These are phyloP conservation scores for Meripilus lineatus DNA, from an alignment of 1,284 basidiomycete genomes.

Conservation along the genomic window DNA sequence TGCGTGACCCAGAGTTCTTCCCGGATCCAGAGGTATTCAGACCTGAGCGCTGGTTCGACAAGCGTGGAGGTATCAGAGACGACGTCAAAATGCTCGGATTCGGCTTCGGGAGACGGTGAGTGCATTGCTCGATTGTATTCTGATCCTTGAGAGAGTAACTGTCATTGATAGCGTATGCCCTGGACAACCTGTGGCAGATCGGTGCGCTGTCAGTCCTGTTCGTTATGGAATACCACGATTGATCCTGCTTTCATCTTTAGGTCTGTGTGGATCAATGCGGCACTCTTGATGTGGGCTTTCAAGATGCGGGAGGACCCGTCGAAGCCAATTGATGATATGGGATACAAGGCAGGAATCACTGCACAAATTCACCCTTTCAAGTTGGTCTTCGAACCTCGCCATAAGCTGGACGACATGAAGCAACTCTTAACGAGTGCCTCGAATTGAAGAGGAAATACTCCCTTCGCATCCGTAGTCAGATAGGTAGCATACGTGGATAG, in stretches of 20 bases:
- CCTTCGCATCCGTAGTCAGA: no score
- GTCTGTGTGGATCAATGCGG: slow-evolving; percentile 53
- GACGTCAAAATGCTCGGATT: slow-evolving; percentile 49
- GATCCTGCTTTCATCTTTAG: no score
- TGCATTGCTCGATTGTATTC: no score
- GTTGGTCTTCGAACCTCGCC: slow-evolving; percentile 35
- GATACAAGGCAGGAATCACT: slow-evolving; percentile 53
- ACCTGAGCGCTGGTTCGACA: slow-evolving; percentile 52
- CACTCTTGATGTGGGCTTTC: slow-evolving; percentile 58
- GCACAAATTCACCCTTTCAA: slow-evolving; percentile 52
- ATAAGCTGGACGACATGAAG: no score
- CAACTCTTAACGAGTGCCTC: no score
- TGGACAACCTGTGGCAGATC: slow-evolving; percentile 52
- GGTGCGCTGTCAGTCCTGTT: no score
- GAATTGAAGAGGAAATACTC: no score
- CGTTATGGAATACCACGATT: no score
- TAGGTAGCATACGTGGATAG: no score
- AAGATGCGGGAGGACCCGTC: slow-evolving; percentile 40
- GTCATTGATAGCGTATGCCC: slow-evolving; percentile 44
- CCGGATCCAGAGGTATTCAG: slow-evolving; percentile 55
- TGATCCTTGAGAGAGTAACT: not conserved
- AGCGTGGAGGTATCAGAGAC: slow-evolving; percentile 40
- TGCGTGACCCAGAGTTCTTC: slow-evolving; percentile 50
- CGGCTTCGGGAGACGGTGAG: slow-evolving; percentile 54
- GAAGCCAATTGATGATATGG: slow-evolving; percentile 49